phyloP scores from a whole-genome alignment of 2,329 filamentous ascomycete genomes.

The Fusarium newnesense region DNA sequence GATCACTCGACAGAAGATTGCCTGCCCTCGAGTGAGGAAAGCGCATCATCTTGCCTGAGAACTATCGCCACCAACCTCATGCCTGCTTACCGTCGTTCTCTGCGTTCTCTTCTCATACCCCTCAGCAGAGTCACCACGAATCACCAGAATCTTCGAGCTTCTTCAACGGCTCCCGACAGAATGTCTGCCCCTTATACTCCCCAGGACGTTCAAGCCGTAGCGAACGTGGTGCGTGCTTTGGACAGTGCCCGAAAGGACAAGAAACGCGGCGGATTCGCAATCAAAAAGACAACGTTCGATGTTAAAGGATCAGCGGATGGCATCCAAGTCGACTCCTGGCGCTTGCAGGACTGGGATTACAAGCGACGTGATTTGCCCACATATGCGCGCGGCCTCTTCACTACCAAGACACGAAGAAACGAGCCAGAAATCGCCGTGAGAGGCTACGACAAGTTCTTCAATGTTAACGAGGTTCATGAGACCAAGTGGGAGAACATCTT shows the following conservation, averaged over 20 bases:
- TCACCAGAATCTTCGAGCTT: neutral
- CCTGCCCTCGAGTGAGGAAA: conserved; percentile 2
- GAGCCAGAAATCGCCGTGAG: conserved; percentile 82
- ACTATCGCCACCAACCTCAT: neutral
- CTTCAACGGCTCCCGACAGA: neutral
- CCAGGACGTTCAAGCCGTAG: conserved; percentile 77
- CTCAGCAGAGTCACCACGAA: neutral
- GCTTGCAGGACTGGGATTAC: conserved; percentile 95
- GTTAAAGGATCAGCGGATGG: conserved; percentile 71
- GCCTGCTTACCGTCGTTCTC: neutral
- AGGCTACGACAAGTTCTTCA: conserved; percentile 99
- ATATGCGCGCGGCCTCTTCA: conserved; percentile 94
- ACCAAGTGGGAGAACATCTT: conserved; percentile 88
- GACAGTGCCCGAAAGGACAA: conserved; percentile 66
- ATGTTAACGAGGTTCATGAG: conserved; percentile 81
- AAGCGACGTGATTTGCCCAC: conserved; percentile 87
- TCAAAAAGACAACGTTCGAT: conserved; percentile 82
- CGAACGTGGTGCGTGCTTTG: conserved; percentile 72
- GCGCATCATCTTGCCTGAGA: neutral
- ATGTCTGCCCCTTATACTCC: conserved; percentile 66
- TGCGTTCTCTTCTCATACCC: conserved; percentile 21
- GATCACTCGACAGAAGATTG: neutral
- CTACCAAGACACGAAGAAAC: conserved; percentile 73
- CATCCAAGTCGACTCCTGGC: conserved; percentile 87
- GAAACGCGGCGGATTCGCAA: conserved; percentile 71